Percentiles rank a stretch among this genome's conserved stretches.
Evolutionary conservation across 225 moss, liverwort and hornwort species (phyloP).

Genomic region (Climacium dendroides): DNA sequence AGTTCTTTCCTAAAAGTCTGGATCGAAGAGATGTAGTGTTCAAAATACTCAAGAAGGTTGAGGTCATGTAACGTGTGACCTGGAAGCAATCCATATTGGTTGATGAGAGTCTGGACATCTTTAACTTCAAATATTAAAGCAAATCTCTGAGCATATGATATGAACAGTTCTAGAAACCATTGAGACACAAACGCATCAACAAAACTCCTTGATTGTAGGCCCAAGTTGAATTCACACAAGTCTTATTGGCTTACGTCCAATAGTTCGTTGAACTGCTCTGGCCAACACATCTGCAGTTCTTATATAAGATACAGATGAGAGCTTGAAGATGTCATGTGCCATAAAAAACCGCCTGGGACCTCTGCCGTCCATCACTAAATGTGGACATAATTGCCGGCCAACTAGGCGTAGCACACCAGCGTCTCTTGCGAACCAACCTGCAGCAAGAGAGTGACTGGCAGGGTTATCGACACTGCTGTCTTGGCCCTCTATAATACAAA

Average conservation of each 20-base stretch:
- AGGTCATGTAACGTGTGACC: slow-evolving; percentile 20
- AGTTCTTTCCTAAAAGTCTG: slow-evolving; percentile 21
- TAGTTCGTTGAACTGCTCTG: slow-evolving; percentile 19
- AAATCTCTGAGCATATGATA: not conserved
- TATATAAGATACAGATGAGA: slow-evolving; percentile 11
- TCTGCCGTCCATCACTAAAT: slow-evolving; percentile 8
- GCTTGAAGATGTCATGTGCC: slow-evolving; percentile 25
- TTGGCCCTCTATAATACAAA: not conserved
- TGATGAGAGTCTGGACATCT: not conserved
- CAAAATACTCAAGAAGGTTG: slow-evolving; percentile 19
- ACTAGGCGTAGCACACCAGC: slow-evolving; percentile 20
- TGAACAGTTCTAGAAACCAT: not conserved
- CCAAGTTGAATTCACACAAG: not conserved
- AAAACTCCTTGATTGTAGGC: not conserved
- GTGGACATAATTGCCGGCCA: slow-evolving; percentile 23
- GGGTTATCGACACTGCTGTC: not conserved
- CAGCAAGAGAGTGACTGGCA: not conserved
- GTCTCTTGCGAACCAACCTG: slow-evolving; percentile 30
- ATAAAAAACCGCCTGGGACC: slow-evolving; percentile 19
- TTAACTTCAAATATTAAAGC: not conserved
- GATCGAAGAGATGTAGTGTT: not conserved
- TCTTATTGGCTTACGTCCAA: slow-evolving; percentile 21
- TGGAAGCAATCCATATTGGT: not conserved
- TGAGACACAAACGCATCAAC: not conserved
- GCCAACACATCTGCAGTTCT: slow-evolving; percentile 28